Base-by-base conservation (phyloP, 495 filamentous ascomycete genomes). In the Penicillium simplicissimum region DNA sequence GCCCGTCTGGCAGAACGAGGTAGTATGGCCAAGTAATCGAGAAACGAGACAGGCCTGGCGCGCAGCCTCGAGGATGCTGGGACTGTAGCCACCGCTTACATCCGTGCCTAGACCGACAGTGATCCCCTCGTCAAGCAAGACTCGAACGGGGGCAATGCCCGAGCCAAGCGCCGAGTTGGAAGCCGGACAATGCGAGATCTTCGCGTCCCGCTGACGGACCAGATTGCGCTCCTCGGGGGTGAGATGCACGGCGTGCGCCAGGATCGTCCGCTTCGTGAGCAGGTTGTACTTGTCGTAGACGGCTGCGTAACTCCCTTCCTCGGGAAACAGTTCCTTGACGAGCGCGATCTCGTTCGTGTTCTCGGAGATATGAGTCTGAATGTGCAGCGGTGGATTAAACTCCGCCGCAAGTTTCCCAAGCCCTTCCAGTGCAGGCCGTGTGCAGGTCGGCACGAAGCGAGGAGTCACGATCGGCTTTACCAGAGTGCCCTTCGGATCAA, bases 291-390 rank as follows among this genome's bases (percentile, higher is more conserved):
- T 63, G 58, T 96, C 92, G 74, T 98, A 98, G 47, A 97, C 92
- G 36, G 74, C 76, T 8, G 93, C 81, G 72, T 98, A 98, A 35
- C 71, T 78, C 2, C 67, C 67, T 34, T 77, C 72, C 0, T 81
- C 72, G 0, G 92, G 91, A 74, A 96, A 97, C 10, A 93, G 71
- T 21, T 82, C 58, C 7, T 73, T 66, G 1, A 97, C 93, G 1
- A 96, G 83, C 3, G 71, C 76, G 49, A 91, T 68, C 74, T 98
- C 95, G 66, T 76, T 71, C 3, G 67, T 76, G 75, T 96, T 98
- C 71, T 98, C 95, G 0, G 88, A 87, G 71, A 98, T 88, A 76
- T 98, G 95, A 1, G 95, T 98, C 75, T 98, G 95, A 52, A 92
- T 83, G 13, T 87, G 87, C 0, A 93, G 72, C 0, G 77, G 81